Conservation (phyloP, 768 basidiomycete genomes). For the Tricholoma sp. region DNA sequence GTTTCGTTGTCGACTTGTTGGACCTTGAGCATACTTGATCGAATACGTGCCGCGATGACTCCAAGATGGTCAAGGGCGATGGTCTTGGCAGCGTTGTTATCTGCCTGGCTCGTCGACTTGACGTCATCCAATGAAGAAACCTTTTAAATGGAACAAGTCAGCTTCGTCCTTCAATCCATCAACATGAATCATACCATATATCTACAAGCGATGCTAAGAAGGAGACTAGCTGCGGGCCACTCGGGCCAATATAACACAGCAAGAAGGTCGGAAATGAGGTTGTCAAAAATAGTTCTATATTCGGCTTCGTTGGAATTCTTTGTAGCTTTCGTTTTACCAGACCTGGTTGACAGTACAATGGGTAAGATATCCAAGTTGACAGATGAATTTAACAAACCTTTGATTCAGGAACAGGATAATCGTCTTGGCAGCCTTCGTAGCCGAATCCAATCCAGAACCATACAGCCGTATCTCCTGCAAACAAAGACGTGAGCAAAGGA, state of each 20-base stretch:
- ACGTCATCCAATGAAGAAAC: conserved; percentile 80
- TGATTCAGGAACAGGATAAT: conserved; percentile 77
- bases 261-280: conserved; percentile 82
- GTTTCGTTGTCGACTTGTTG: conserved; percentile 26
- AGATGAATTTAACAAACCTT: conserved; percentile 28
- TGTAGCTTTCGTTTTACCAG: conserved; percentile 81
- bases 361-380: not conserved
- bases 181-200: conserved; percentile 60
- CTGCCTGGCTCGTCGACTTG: conserved; percentile 58
- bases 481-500: not conserved
- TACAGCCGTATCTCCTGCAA: conserved; percentile 68
- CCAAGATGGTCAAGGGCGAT: conserved; percentile 94
- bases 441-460: conserved; percentile 68
- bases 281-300: conserved; percentile 89
- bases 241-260: conserved; percentile 92
- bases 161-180: too few relatives aligned
- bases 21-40: conserved; percentile 49
- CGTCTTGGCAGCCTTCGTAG: conserved; percentile 78
- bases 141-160: conserved; percentile 31
- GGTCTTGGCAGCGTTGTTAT: conserved; percentile 81
- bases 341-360: conserved; percentile 34
- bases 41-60: conserved; percentile 80
- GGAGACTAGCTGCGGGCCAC: conserved; percentile 89
- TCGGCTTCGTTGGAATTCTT: conserved; percentile 94
- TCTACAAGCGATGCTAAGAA: conserved; percentile 75